Evolutionary conservation across 2,329 filamentous ascomycete genomes (phyloP), one percentile per base, ranked within the genome.

Genomic region (Elsinoe fawcettii): DNA sequence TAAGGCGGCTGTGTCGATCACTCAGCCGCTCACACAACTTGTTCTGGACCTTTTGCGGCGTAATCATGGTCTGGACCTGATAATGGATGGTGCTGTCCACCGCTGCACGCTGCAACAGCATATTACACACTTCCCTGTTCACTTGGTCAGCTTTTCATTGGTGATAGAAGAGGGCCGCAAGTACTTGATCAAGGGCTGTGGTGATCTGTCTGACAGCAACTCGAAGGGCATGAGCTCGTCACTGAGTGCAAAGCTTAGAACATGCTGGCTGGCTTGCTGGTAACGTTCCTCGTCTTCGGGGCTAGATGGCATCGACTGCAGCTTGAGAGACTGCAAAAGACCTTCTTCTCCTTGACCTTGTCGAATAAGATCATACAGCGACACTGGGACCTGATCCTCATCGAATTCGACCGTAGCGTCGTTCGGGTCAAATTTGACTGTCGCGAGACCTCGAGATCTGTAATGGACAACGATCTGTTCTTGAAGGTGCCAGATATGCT

Each of bases 401-500:
- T 30, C n/a, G 16, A 53, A 34, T 9, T 53, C 25, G 49, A 53
- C 32, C 2, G 34, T 53, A 3, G 49, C 49, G 5, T 39, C 34
- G 5, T 30, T 53, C 9, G 49, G 16, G 14, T 53, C 32, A 23
- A 53, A 53, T 5, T 25, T 53, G 32, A 53, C 25, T 1, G 49
- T 30, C 11, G 9, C 8, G 1, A 16, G 12, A 16, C 14, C 14
- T 6, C 39, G 30, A 6, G 25, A 14, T 14, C 16, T 20, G 5
- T 18, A 32, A 18, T 22, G 18, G 5, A 5, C 14, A 16, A 53
- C 32, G 7, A 53, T 20, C 20, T 25, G n/a, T 39, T 53, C 49
- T 22, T 53, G 49, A 16, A 53, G 39, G 25, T 53, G 34, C 49
- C 49, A 53, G 18, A 53, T 53, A 9, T 53, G 49, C 18, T 53